Evolutionary conservation across 2,329 filamentous ascomycete genomes (phyloP).

Genomic region (Ophiostoma australiae): DNA sequence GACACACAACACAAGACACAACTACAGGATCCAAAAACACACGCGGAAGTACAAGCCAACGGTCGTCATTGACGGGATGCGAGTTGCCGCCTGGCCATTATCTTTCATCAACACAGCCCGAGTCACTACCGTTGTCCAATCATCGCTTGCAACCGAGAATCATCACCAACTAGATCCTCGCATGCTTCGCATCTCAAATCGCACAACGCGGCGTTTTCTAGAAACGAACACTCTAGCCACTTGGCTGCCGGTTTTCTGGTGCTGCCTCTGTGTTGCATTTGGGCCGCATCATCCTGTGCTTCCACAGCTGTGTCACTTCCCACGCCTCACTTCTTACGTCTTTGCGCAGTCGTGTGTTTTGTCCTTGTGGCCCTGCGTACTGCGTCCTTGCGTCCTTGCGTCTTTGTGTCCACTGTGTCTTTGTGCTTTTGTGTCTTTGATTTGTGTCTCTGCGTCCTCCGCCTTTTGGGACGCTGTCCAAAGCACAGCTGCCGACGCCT

Average conservation of each 20-base stretch:
- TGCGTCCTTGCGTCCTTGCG: neutral
- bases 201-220: conserved; percentile 20
- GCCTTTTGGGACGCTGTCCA: neutral
- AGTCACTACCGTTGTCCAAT: conserved; percentile 16
- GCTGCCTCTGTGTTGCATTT: conserved; percentile 14
- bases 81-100: neutral
- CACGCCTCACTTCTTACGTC: neutral
- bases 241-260: conserved; percentile 18
- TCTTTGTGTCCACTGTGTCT: neutral
- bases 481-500: neutral
- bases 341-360: neutral
- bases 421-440: neutral
- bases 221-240: conserved; percentile 8
- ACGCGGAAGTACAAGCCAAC: neutral
- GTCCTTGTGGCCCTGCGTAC: neutral
- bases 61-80: neutral
- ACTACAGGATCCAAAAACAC: neutral
- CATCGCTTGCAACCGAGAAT: conserved; percentile 23
- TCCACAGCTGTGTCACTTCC: conserved; percentile 1
- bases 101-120: neutral
- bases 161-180: conserved; percentile 20
- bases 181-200: conserved; percentile 21
- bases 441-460: conserved; percentile 1
- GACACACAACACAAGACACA: neutral
- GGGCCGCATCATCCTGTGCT: conserved; percentile 18